Percentiles rank a stretch among this genome's conserved stretches.
Conservation (phyloP, 805 yeast genomes). For the Candida tallmaniae region DNA sequence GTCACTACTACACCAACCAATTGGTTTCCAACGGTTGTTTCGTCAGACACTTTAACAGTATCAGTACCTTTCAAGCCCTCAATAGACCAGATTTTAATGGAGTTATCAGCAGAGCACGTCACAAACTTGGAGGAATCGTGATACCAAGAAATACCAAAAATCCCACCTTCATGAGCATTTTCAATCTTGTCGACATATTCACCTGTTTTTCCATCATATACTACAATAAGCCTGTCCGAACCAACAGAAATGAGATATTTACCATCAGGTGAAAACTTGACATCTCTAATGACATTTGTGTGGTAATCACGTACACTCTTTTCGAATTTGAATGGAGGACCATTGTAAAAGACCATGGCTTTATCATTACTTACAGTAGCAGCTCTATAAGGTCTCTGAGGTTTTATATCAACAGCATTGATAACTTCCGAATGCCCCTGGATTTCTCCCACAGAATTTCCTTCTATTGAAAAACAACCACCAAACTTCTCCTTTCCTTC, state of each 20-base stretch:
- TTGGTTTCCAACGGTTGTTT: slow-evolving; percentile 53
- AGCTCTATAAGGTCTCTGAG: slow-evolving; percentile 86
- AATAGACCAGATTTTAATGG: slow-evolving; percentile 62
- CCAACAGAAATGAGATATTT: slow-evolving; percentile 73
- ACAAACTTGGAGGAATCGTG: slow-evolving; percentile 53
- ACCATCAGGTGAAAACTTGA: slow-evolving; percentile 80
- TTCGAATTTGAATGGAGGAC: slow-evolving; percentile 91
- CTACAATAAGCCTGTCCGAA: slow-evolving; percentile 68
- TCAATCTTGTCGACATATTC: slow-evolving; percentile 54
- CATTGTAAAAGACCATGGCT: slow-evolving; percentile 76
- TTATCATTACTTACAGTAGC: slow-evolving; percentile 91
- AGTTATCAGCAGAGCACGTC: slow-evolving; percentile 80
- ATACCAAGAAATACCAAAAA: slow-evolving; percentile 74
- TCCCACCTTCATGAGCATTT: slow-evolving; percentile 69
- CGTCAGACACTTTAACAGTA: slow-evolving; percentile 45
- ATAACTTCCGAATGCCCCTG: slow-evolving; percentile 85
- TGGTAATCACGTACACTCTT: slow-evolving; percentile 71
- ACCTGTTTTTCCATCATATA: slow-evolving; percentile 88
- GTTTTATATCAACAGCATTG: slow-evolving; percentile 80
- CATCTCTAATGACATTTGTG: slow-evolving; percentile 74
- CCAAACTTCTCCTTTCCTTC: slow-evolving; percentile 90
- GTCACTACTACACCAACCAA: slow-evolving; percentile 76
- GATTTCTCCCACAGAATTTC: slow-evolving; percentile 95
- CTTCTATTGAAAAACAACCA: slow-evolving; percentile 91
- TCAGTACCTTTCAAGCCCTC: slow-evolving; percentile 32